phyloP scores from a whole-genome alignment of 1,139 yeast species.

The Candida buenavistaensis region DNA sequence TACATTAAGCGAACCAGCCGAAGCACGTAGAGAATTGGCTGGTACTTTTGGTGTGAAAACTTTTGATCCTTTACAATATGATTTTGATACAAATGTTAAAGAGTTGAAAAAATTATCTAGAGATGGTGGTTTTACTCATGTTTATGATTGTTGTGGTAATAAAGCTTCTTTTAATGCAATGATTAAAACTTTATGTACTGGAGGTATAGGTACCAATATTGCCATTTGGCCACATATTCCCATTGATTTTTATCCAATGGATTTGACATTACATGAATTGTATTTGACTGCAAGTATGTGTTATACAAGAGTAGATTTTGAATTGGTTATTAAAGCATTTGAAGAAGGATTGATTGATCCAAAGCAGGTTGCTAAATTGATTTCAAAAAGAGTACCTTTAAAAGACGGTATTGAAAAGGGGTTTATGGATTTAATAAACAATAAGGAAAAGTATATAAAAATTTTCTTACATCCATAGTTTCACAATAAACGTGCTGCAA shows the following conservation, averaged over 20 bases:
- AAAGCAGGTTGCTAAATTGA: constrained; percentile 26
- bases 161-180: constrained; percentile 55
- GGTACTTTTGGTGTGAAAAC: constrained; percentile 46
- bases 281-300: constrained; percentile 43
- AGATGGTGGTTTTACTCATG: constrained; percentile 55
- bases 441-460: constrained; percentile 40
- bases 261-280: constrained; percentile 38
- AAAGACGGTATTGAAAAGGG: constrained; percentile 37
- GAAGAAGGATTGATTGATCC: constrained; percentile 15
- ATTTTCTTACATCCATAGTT: constrained; percentile 20
- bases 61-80: constrained; percentile 27
- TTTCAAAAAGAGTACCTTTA: constrained; percentile 36
- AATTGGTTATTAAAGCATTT: constrained; percentile 33
- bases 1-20: constrained; percentile 62
- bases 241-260: constrained; percentile 37
- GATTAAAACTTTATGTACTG: constrained; percentile 51
- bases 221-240: constrained; percentile 54
- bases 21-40: constrained; percentile 56
- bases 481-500: no score
- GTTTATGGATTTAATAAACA: constrained; percentile 31
- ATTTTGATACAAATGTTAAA: constrained; percentile 24
- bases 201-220: constrained; percentile 62
- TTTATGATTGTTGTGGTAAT: constrained; percentile 65
- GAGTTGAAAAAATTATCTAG: constrained; percentile 39
- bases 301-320: constrained; percentile 37